A percentile compares a stretch with the other conserved stretches of the same genome.
phyloP scores from a whole-genome alignment of 768 basidiomycete species.

The Podaxis sp. region DNA sequence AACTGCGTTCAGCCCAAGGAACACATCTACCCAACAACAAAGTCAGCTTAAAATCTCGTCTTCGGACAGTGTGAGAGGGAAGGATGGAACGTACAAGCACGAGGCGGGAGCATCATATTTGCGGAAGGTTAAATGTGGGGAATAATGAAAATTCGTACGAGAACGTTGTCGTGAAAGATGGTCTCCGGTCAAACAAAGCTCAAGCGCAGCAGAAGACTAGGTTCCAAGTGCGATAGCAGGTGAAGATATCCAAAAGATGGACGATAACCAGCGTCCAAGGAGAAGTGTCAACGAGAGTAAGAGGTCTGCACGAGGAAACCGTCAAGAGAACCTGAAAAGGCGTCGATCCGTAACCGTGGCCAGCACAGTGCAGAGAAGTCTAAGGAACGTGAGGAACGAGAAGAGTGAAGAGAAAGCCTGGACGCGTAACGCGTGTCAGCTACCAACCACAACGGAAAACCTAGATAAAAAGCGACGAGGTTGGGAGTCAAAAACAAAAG shows the following conservation, averaged over 20 bases:
- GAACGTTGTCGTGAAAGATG: neutral
- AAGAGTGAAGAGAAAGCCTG: neutral
- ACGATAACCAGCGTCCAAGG: constrained; percentile 5
- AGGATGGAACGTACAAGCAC: constrained; percentile 31
- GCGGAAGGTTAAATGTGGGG: neutral
- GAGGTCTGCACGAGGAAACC: constrained; percentile 7
- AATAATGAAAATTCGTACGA: neutral
- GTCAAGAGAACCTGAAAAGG: constrained; percentile 4
- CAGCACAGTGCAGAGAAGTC: constrained; percentile 4
- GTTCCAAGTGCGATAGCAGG: neutral
- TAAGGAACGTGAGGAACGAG: neutral
- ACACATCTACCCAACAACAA: constrained; percentile 43
- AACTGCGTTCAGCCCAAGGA: constrained; percentile 77
- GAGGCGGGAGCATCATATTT: constrained; percentile 35
- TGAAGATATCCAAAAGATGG: neutral
- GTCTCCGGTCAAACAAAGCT: neutral
- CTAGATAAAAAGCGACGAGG: neutral
- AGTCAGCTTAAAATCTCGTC: neutral
- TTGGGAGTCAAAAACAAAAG: neutral
- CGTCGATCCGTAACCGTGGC: neutral
- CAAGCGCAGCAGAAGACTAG: neutral
- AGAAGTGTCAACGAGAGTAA: neutral
- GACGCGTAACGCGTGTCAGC: neutral
- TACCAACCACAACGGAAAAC: neutral
- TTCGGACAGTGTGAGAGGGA: neutral